These are phyloP conservation scores for Begonia loranthoides DNA, from an alignment of 306 rosid genomes.

Conservation along the genomic window DNA sequence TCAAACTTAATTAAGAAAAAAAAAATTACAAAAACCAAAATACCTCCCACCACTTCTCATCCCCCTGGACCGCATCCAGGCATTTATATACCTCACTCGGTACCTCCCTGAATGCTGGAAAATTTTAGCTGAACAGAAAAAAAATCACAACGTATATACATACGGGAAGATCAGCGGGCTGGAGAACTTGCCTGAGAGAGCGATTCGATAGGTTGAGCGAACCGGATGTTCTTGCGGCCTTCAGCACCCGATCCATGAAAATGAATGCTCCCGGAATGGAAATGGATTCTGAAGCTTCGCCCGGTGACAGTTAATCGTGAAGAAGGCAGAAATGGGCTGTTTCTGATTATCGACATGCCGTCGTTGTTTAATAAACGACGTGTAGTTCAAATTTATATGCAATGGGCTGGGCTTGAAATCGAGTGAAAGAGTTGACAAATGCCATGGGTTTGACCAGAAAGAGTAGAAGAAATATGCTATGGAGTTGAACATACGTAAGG, in stretches of 20 bases:
- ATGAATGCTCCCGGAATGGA: not conserved
- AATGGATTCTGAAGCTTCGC: not conserved
- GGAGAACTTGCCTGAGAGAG: slow-evolving; percentile 41
- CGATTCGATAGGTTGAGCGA: slow-evolving; percentile 96
- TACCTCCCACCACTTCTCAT: slow-evolving; percentile 99
- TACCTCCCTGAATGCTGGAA: slow-evolving; percentile 33
- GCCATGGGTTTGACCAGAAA: no score
- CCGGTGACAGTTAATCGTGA: no score
- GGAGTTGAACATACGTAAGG: no score
- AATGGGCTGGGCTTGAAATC: no score
- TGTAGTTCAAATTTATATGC: no score
- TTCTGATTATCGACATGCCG: no score
- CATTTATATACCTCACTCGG: slow-evolving; percentile 75
- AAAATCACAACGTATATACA: no score
- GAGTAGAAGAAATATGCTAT: no score
- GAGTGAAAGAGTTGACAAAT: no score
- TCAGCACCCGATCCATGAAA: slow-evolving; percentile 68
- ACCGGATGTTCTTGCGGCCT: slow-evolving; percentile 83
- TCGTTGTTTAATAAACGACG: no score
- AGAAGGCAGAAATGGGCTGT: no score
- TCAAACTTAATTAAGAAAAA: not conserved
- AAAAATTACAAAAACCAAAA: not conserved
- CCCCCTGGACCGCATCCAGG: slow-evolving; percentile 41
- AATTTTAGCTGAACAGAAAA: slow-evolving; percentile 1
- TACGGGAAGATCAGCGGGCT: not conserved